phyloP scores from a whole-genome alignment of 2,329 filamentous ascomycete genomes.

The Metarhizium album region DNA sequence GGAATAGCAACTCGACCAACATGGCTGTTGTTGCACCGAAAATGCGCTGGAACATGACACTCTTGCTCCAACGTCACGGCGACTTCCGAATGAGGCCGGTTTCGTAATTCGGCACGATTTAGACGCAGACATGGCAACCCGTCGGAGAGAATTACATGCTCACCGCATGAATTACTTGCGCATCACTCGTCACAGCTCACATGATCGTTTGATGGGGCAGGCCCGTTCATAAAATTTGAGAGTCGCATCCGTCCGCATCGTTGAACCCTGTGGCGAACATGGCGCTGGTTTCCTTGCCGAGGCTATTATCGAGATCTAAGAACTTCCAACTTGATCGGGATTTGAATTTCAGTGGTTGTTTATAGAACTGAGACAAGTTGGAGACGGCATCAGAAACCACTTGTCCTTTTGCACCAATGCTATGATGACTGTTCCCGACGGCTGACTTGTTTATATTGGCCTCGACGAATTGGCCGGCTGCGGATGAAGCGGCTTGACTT shows the following conservation, averaged over 20 bases:
- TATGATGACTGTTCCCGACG: background rate
- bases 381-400: background rate
- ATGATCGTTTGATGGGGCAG: background rate
- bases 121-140: background rate
- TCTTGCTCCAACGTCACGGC: background rate
- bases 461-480: background rate
- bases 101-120: background rate
- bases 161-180: background rate
- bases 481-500: background rate
- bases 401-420: background rate
- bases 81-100: background rate
- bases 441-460: background rate
- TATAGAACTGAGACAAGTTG: background rate
- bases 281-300: background rate
- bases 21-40: background rate
- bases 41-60: background rate
- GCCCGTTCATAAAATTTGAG: background rate
- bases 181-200: conserved; percentile 1
- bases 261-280: background rate
- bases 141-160: background rate
- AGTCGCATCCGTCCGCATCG: background rate
- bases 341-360: background rate
- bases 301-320: background rate
- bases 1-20: background rate
- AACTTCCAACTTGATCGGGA: background rate